Evolutionary conservation across 345 rosid species (phyloP).

Genomic region (Firmiana major): DNA sequence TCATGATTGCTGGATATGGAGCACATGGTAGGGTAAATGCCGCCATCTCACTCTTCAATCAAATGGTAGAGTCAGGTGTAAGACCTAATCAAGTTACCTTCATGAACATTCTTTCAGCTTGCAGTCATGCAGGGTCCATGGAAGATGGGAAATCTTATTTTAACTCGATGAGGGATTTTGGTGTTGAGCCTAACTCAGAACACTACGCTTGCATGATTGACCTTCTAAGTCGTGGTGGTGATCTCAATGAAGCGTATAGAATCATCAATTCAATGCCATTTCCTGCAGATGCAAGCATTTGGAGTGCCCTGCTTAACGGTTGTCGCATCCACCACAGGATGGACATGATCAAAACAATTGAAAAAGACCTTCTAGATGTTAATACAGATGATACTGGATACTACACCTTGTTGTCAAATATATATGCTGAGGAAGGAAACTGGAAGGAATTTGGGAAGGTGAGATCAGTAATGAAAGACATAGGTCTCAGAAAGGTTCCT

Average conservation of each 20-base stretch:
- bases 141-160: constrained; percentile 62
- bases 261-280: constrained; percentile 62
- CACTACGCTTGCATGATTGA: constrained; percentile 81
- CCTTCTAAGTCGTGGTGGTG: constrained; percentile 78
- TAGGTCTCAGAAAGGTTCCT: constrained; percentile 45
- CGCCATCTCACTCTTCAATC: constrained; percentile 52
- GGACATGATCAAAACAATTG: constrained; percentile 54
- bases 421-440: constrained; percentile 72
- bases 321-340: constrained; percentile 69
- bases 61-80: constrained; percentile 57
- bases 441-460: constrained; percentile 50
- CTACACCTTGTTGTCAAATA: constrained; percentile 61
- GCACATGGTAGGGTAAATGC: constrained; percentile 57
- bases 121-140: constrained; percentile 74
- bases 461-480: constrained; percentile 34
- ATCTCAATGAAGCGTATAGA: constrained; percentile 57
- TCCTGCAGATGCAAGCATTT: constrained; percentile 54
- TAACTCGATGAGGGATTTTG: constrained; percentile 49
- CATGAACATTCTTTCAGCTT: constrained; percentile 79
- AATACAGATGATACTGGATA: constrained; percentile 59
- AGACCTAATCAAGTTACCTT: constrained; percentile 74
- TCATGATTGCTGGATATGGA: constrained; percentile 68
- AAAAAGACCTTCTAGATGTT: constrained; percentile 33
- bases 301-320: constrained; percentile 75
- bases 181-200: constrained; percentile 57